Evolutionary conservation across 1,139 yeast species (phyloP), one percentile per base, ranked within the genome.

Genomic region (Candida sanyaensis): DNA sequence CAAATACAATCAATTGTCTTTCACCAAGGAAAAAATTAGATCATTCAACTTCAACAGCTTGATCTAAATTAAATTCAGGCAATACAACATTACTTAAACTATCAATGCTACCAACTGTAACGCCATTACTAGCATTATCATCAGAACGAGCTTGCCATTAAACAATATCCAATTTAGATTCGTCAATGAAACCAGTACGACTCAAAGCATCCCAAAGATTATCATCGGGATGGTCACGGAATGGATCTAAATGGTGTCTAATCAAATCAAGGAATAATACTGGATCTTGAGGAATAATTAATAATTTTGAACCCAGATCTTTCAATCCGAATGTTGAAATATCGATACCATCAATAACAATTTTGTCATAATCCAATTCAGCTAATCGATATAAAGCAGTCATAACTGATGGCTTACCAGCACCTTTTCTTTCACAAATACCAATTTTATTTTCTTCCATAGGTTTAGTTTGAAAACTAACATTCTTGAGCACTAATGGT

Each of bases 251-350:
- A 60, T 91, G 91, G 37, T 85, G 77, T 57, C 91, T 78, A 48
- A 91, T 77, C 0, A 95, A 85, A 46, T 97, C 97, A 10, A 87
- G 77, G 66, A 91, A 91, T 59, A 91, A 70, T 0, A 96, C 90
- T 21, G 97, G 97, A 63, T 91, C 97, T 68, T 91, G 97, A 11
- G 97, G 97, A 64, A 91, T 91, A 57, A 91, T 91, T 1, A 96
- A 69, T 83, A 57, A 88, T 73, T 88, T 62, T 75, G 86, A 71
- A 54, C 99, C 84, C 56, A 93, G 76, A 53, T 84, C 85, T 47
- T 77, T 78, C 55, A 93, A 77, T 6, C 97, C 97, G 56, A 93
- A 79, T 30, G 79, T 66, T 1, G 81, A 64, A 46, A 81, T 81
- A 59, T 85, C 87, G 32, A 83, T 56, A 1, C 76, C 87, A 61